Percentiles rank a stretch among this genome's conserved stretches.
Conservation (phyloP, 768 basidiomycete genomes). For the Leccinum imitatum region DNA sequence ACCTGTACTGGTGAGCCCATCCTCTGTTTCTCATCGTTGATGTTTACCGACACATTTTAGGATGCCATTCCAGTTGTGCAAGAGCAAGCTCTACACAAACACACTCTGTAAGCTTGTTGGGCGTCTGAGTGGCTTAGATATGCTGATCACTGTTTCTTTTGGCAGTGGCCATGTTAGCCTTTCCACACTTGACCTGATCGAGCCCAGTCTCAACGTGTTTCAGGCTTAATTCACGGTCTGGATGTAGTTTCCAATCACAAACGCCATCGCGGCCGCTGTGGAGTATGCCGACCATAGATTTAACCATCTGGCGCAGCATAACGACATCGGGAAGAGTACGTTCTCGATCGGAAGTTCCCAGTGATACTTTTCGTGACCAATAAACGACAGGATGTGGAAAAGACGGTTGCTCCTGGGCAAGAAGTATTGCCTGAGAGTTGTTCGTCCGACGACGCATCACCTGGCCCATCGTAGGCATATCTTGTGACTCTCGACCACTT, state of each 20-base stretch:
- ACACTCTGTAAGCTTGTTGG: conserved; percentile 16
- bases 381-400: conserved; percentile 8
- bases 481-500: background rate
- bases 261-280: conserved; percentile 4
- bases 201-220: background rate
- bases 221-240: conserved; percentile 17
- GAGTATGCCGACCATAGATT: conserved; percentile 11
- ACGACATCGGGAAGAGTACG: conserved; percentile 6
- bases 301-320: conserved; percentile 1
- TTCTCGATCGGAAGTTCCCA: background rate
- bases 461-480: conserved; percentile 2
- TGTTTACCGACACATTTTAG: conserved; percentile 2
- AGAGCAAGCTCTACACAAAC: conserved; percentile 26
- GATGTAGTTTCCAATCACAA: conserved; percentile 2
- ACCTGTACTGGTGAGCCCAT: conserved; percentile 18
- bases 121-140: background rate
- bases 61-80: conserved; percentile 24
- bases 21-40: background rate
- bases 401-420: background rate
- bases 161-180: conserved; percentile 18
- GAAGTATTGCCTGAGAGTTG: background rate
- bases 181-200: background rate
- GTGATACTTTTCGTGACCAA: conserved; percentile 2
- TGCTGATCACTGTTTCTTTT: background rate
- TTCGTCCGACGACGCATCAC: background rate